Conservation (phyloP, 352 stramenopile genomes). For the Phytopythium ostracodes region DNA sequence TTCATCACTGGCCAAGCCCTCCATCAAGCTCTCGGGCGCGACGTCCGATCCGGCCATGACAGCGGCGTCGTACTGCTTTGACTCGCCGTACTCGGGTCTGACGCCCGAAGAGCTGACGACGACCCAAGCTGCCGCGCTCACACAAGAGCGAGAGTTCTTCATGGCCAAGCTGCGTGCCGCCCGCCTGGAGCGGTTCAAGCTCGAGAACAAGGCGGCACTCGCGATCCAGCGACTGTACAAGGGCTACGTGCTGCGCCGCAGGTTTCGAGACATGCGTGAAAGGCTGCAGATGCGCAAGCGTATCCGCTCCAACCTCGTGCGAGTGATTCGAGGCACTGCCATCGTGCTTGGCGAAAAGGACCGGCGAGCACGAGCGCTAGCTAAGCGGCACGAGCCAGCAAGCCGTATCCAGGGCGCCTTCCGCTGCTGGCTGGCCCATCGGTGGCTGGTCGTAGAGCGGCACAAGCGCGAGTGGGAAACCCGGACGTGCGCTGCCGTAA, state of each 20-base stretch:
- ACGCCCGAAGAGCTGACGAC: neutral
- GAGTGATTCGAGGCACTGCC: conserved; percentile 57
- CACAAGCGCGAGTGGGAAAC: conserved; percentile 20
- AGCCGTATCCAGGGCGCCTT: conserved; percentile 33
- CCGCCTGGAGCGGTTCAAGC: conserved; percentile 24
- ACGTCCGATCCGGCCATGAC: neutral
- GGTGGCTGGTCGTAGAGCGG: conserved; percentile 26
- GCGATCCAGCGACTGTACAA: conserved; percentile 53
- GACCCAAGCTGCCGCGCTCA: neutral
- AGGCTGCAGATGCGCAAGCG: conserved; percentile 62
- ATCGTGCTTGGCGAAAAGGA: conserved; percentile 65
- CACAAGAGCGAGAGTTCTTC: conserved; percentile 22
- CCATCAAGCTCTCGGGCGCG: neutral
- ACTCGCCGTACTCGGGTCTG: conserved; percentile 4
- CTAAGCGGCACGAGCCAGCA: conserved; percentile 22
- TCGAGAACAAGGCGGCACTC: conserved; percentile 41
- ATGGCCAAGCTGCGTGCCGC: conserved; percentile 32
- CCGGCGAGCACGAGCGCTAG: conserved; percentile 20
- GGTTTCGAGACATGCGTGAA: conserved; percentile 40
- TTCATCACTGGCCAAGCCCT: neutral
- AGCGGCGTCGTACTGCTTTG: conserved; percentile 4
- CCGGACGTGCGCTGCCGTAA: conserved; percentile 8
- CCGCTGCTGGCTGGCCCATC: conserved; percentile 21
- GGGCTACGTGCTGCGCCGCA: conserved; percentile 40
- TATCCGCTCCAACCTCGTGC: conserved; percentile 50